phyloP scores from a whole-genome alignment of 2,329 filamentous ascomycete species.

The Fusarium sp. region DNA sequence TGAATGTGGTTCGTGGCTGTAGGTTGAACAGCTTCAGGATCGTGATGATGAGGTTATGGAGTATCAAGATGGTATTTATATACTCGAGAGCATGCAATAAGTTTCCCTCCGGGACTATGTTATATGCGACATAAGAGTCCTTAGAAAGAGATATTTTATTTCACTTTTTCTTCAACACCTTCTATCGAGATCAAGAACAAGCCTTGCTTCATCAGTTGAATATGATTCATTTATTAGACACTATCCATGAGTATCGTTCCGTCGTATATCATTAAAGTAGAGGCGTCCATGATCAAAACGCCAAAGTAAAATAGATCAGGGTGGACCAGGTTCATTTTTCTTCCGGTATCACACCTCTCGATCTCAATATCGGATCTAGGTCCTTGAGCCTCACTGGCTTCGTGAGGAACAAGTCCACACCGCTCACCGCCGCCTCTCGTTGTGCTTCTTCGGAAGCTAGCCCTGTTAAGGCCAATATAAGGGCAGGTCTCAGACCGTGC shows the following conservation, averaged over 20 bases:
- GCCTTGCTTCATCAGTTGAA: neutral
- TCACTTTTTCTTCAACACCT: neutral
- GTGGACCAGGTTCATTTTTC: neutral
- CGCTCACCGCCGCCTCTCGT: slow-evolving; percentile 64
- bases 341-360: slow-evolving; percentile 31
- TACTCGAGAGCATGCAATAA: neutral
- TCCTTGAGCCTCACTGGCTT: slow-evolving; percentile 63
- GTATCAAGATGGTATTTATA: neutral
- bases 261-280: neutral
- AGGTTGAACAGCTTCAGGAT: neutral
- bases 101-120: neutral
- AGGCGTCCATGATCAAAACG: neutral
- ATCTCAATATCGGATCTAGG: slow-evolving; percentile 41
- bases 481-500: slow-evolving; percentile 53
- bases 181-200: neutral
- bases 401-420: slow-evolving; percentile 66
- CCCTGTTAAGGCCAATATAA: slow-evolving; percentile 66
- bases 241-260: neutral
- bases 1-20: neutral
- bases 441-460: slow-evolving; percentile 62
- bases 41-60: neutral
- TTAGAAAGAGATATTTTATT: neutral
- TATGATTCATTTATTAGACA: neutral
- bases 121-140: neutral
- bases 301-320: neutral